Evolutionary conservation across 1,284 basidiomycete genomes (phyloP).

Genomic region (Ustilago shanxiensis): DNA sequence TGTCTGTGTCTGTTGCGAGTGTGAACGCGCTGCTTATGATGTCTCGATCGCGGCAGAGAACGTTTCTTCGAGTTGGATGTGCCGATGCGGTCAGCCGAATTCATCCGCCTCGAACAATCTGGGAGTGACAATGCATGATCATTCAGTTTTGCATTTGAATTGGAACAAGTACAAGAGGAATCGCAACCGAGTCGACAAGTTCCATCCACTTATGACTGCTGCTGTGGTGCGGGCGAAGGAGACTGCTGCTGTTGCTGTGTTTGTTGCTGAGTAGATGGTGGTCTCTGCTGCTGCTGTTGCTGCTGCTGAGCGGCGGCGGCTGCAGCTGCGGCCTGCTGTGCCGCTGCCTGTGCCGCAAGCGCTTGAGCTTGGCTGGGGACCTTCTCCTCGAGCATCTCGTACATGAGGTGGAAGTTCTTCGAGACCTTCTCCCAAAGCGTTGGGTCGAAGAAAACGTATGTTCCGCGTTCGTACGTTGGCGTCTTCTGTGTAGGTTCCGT

Average conservation of each 20-base stretch:
- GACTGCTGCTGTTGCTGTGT: slow-evolving; percentile 24
- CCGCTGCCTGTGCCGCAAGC: slow-evolving; percentile 46
- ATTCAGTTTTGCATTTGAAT: slow-evolving; percentile 3
- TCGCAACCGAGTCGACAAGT: slow-evolving; percentile 2
- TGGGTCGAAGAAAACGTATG: slow-evolving; percentile 92
- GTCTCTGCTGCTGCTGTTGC: slow-evolving; percentile 31
- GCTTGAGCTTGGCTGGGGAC: slow-evolving; percentile 54
- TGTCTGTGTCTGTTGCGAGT: no score
- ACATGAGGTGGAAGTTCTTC: slow-evolving; percentile 82
- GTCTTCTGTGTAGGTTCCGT: slow-evolving; percentile 87
- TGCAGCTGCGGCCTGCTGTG: slow-evolving; percentile 40
- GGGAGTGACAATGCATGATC: slow-evolving; percentile 1
- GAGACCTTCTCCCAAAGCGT: slow-evolving; percentile 85
- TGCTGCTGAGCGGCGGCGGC: slow-evolving; percentile 23
- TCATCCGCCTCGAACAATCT: not conserved
- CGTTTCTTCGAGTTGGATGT: not conserved
- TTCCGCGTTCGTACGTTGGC: slow-evolving; percentile 86
- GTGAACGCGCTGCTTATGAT: not conserved
- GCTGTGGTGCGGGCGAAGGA: slow-evolving; percentile 8
- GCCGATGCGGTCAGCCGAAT: not conserved
- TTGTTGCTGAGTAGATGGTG: slow-evolving; percentile 20
- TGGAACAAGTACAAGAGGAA: slow-evolving; percentile 12
- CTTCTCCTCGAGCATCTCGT: slow-evolving; percentile 88
- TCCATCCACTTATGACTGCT: slow-evolving; percentile 5
- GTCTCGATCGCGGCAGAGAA: no score